phyloP scores from a whole-genome alignment of 345 rosid species.

The Syzygium jambos region DNA sequence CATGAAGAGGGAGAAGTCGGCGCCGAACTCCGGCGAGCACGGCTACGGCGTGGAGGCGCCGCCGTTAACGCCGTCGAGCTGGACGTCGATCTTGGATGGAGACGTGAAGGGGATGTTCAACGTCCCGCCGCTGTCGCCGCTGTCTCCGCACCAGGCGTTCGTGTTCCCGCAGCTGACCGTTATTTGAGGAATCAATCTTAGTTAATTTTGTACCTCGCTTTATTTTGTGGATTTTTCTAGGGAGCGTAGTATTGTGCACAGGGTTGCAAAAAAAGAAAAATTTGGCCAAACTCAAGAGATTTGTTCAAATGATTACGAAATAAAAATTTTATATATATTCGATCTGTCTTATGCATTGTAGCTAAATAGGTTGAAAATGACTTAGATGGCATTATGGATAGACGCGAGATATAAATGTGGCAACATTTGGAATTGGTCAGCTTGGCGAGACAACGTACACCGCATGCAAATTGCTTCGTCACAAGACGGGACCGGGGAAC shows the following conservation, averaged over 20 bases:
- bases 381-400: neutral
- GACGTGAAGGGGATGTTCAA: slow-evolving; percentile 32
- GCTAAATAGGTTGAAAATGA: neutral
- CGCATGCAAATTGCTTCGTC: neutral
- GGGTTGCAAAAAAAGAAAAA: neutral
- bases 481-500: neutral
- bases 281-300: neutral
- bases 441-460: neutral
- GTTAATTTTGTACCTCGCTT: neutral
- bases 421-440: neutral
- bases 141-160: slow-evolving; percentile 29
- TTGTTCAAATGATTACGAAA: neutral
- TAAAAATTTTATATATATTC: neutral
- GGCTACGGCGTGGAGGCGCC: slow-evolving; percentile 8
- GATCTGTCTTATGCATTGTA: neutral
- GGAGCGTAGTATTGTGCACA: neutral
- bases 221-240: neutral
- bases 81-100: slow-evolving; percentile 10
- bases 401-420: neutral
- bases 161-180: slow-evolving; percentile 22
- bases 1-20: neutral
- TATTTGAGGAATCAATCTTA: neutral
- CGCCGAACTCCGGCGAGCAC: slow-evolving; percentile 6
- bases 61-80: slow-evolving; percentile 27
- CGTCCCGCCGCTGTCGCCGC: slow-evolving; percentile 48